Base-by-base conservation (phyloP, 352 stramenopile species). In the Phytophthora europaea region DNA sequence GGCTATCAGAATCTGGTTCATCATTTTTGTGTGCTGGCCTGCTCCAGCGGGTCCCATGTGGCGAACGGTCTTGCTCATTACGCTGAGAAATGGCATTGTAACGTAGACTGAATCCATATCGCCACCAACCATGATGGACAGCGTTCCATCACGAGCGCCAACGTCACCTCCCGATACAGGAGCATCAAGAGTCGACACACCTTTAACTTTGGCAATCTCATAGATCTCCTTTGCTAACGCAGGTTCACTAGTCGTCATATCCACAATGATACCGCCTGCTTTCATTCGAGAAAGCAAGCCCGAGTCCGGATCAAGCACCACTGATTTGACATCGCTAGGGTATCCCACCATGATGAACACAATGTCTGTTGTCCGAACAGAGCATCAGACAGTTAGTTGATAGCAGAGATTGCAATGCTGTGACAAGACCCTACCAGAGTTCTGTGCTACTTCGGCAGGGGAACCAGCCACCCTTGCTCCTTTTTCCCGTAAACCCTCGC, bases 51-150 rank as follows among this genome's bases (percentile, higher is more conserved):
- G 80, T 28, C 93, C 93, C 88, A 97, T 97, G 76, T 97, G 90
- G 10, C 88, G 85, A 62, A 98, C 82, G 43, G 95, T 97, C 68
- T 95, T 97, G 68, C 92, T 91, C 82, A 98, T 92, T 43, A 96
- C 77, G 52, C 90, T 91, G 63, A 98, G 91, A 58, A 97, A 88
- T 16, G 92, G 92, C 82, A 95, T 93, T 34, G 92, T 82, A 1
- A 76, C 74, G 56, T 96, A 93, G 58, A 97, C 83, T 1, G 83
- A 81, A 22, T 95, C 87, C 23, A 94, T 83, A 33, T 98, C 92
- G 16, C 92, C 92, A 18, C 94, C 94, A 23, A 97, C 88, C 94
- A 98, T 98, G 65, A 98, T 96, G 7, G 90, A 96, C 18, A 98
- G 73, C 9, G 87, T 91, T 22, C 73, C 94, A 33, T 97, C 86